A percentile compares a stretch with the other conserved stretches of the same genome.
Evolutionary conservation across 169 alveolate species (phyloP).

Genomic region (Eimeria necatrix): DNA sequence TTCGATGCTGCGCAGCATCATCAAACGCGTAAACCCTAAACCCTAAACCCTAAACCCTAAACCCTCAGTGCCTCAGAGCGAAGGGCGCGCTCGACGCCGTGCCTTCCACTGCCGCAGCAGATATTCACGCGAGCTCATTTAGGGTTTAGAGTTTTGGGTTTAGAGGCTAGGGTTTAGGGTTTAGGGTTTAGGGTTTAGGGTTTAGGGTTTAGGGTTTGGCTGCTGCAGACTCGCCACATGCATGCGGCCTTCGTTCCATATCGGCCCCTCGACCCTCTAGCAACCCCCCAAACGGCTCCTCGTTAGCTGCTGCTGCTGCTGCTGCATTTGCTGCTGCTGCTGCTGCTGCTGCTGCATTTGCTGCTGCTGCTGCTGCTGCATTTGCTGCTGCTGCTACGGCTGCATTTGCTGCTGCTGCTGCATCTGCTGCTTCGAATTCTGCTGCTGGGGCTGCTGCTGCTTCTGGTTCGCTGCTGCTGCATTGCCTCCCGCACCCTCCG

Average conservation of each 20-base stretch:
- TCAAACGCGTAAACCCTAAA: conserved; percentile 9
- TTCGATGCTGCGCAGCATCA: conserved; percentile 15
- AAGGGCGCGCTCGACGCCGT: too few species aligned
- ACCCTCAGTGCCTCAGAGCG: too few species aligned
- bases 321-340: conserved; percentile 14
- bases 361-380: conserved; percentile 18
- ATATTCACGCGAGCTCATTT: background rate
- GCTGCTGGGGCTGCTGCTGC: background rate
- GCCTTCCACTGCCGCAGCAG: conserved; percentile 9
- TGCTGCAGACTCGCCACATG: conserved; percentile 4
- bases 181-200: background rate
- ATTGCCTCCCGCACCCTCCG: background rate
- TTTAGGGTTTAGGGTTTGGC: conserved; percentile 6
- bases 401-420: conserved; percentile 26
- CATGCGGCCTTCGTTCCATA: background rate
- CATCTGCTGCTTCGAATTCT: background rate
- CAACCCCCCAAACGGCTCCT: background rate
- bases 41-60: too few species aligned
- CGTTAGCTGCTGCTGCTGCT: conserved; percentile 23
- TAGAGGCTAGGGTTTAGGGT: background rate
- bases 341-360: background rate
- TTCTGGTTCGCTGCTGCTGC: background rate
- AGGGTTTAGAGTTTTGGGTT: background rate
- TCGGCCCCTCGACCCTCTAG: background rate
- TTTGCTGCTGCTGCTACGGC: conserved; percentile 38